Percentiles rank a stretch among this genome's conserved stretches.
Evolutionary conservation across 306 rosid species (phyloP).

Genomic region (Inga oerstediana): DNA sequence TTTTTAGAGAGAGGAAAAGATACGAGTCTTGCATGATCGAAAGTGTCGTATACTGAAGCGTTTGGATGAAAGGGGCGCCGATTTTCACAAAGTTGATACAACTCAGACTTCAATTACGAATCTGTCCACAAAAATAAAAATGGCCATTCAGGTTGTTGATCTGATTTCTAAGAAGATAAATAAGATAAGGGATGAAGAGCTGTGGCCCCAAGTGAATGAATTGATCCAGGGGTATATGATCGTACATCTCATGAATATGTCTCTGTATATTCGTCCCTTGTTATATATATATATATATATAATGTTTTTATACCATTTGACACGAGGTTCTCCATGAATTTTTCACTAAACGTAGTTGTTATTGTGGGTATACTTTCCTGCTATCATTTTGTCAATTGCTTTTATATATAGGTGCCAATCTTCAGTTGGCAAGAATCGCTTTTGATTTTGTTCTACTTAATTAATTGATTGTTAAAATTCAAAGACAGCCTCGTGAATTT

Average conservation of each 20-base stretch:
- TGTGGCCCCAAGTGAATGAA: constrained; percentile 85
- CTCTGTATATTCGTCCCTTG: neutral
- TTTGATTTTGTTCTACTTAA: neutral
- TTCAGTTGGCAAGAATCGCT: neutral
- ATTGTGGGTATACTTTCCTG: neutral
- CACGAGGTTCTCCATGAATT: too few species aligned
- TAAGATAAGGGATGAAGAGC: constrained; percentile 88
- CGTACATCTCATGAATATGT: neutral
- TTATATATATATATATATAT: too few species aligned
- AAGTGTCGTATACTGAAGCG: constrained; percentile 77
- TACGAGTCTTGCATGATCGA: constrained; percentile 79
- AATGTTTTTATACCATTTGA: neutral
- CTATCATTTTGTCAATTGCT: neutral
- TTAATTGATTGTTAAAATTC: neutral
- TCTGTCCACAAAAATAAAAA: constrained; percentile 85
- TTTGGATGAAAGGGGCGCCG: constrained; percentile 82
- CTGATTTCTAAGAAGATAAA: constrained; percentile 79
- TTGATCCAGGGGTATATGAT: constrained; percentile 62
- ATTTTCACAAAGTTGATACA: constrained; percentile 68
- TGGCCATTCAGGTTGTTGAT: constrained; percentile 92
- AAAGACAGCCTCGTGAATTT: neutral
- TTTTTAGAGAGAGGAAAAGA: constrained; percentile 86
- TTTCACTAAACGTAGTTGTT: constrained; percentile 14
- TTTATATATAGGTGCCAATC: neutral
- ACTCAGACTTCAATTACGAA: constrained; percentile 59